A percentile compares a stretch with the other conserved stretches of the same genome.
Conservation (phyloP, 2,329 filamentous ascomycete species). For the Colletotrichum horii region DNA sequence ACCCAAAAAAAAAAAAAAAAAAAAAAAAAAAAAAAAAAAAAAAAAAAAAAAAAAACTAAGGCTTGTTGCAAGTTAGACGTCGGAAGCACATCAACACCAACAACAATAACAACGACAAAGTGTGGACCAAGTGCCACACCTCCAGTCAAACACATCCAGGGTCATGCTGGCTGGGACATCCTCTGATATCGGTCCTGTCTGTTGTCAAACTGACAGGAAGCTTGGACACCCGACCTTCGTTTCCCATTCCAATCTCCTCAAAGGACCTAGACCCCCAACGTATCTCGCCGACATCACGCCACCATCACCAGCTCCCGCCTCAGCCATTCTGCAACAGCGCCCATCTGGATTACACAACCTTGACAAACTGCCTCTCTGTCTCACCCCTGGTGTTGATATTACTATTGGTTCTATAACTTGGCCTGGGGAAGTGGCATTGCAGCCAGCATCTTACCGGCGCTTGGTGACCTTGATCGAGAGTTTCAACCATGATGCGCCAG, state of each 20-base stretch:
- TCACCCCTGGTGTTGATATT: neutral
- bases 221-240: neutral
- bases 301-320: neutral
- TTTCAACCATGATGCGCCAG: neutral
- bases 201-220: neutral
- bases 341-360: slow-evolving; percentile 4
- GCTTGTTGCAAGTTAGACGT: neutral
- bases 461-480: slow-evolving; percentile 1
- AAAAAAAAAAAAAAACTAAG: neutral
- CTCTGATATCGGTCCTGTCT: neutral
- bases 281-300: slow-evolving; percentile 1
- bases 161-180: neutral
- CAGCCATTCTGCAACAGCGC: neutral
- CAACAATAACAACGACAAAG: neutral
- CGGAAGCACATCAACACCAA: neutral
- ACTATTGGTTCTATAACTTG: neutral
- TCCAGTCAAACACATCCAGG: neutral
- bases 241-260: neutral
- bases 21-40: neutral
- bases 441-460: neutral
- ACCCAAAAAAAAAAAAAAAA: too few species aligned
- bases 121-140: neutral
- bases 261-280: neutral
- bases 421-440: neutral
- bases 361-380: neutral